Evolutionary conservation across 306 rosid species (phyloP), one percentile per base, ranked within the genome.

Genomic region (Heteromeles arbutifolia): DNA sequence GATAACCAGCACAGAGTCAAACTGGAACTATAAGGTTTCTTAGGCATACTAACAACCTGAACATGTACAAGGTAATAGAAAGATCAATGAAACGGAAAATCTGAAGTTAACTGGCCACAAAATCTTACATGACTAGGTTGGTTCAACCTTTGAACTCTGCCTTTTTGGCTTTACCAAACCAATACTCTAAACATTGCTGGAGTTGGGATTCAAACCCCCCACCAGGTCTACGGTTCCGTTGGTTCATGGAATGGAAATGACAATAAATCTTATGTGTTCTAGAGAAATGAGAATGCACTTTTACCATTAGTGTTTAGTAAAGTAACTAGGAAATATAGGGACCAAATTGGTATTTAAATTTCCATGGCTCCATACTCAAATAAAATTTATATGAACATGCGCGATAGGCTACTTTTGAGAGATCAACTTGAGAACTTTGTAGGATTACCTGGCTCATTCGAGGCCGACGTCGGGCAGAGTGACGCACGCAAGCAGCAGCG

Each of bases 401-500:
- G 18, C 2, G 19, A 41, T 19, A 3, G n/a, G 61, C 19, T 32
- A 26, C 44, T 74, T 44, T 3, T 19, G 53, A 9, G 43, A 43
- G 39, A 37, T 39, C 37, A 62, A 24, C 13, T 28, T 68, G 41
- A 57, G 29, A 22, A 18, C 21, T 39, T 58, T 26, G 53, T 17
- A 34, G 57, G 22, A n/a, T 73, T 73, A 86, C 96, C 89, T 86
- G 89, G 75, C 96, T 88, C 90, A 88, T 88, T 74, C 63, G 83
- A 44, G 96, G 92, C 12, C 92, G 89, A 22, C 62, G 84, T 75
- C 84, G 84, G 61, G 79, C 85, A 61, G 92, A 86, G 70, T 86
- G 72, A 39, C 89, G 84, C 61, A 90, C 87, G 8, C 89, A 87
- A 76, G 80, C 85, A 72, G 90, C 84, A 53, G 90, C 90, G 26